Evolutionary conservation across 805 yeast genomes (phyloP), one percentile per base, ranked within the genome.

Genomic region (Vanderwaltozyma tropicalis): DNA sequence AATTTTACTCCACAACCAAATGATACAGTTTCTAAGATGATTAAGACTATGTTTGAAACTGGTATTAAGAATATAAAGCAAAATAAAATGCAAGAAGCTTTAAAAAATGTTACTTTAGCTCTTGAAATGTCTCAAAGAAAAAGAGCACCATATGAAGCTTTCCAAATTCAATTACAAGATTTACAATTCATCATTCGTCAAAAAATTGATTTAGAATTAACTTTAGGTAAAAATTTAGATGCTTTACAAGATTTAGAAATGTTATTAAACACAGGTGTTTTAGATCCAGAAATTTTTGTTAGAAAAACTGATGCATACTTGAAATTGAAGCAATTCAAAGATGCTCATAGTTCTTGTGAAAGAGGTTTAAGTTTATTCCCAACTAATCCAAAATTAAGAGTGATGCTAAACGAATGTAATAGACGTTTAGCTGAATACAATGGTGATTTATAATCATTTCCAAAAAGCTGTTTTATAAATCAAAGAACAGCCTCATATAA

Each of bases 201-300:
- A 35, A 68, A 88, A 44, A 72, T 84, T 19, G 94, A 82, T 51
- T 77, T 87, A 0, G 67, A 73, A 46, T 62, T 80, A 52, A 66
- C 76, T 55, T 61, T 67, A 37, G 68, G 72, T 29, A 66, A 74
- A 37, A 75, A 66, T 53, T 46, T 75, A 32, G 73, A 71, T 39
- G 88, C 87, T 0, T 71, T 63, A 52, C 74, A 76, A 46, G 94
- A 82, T 52, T 74, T 83, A 3, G 88, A 81, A 43, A 59, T 80
- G 63, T 62, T 80, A 44, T 58, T 76, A 41, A 73, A 73, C 29
- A 66, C 80, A 51, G 77, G 75, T 59, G 62, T 75, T 55, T 61
- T 65, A 37, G 62, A 75, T 4, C 76, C 88, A 1, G 92, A 82
- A 37, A 79, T 81, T 53, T 80, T 78, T 51, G 65, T 80, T 38